phyloP scores from a whole-genome alignment of 805 yeast species.

The Aciculoconidium aculeatum region DNA sequence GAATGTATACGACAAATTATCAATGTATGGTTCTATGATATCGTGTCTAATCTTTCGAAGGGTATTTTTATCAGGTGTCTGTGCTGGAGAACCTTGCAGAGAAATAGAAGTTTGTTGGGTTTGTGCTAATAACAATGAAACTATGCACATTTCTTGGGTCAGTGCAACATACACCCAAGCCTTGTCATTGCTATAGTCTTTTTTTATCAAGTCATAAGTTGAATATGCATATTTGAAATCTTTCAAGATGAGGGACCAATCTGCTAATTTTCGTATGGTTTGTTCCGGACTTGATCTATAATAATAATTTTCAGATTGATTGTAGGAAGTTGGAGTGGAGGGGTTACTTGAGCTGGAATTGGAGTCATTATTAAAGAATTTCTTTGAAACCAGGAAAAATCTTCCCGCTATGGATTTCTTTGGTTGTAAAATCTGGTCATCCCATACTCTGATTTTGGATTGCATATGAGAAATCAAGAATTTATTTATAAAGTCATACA shows the following conservation, averaged over 20 bases:
- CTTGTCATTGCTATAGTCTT: slow-evolving; percentile 70
- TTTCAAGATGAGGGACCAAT: slow-evolving; percentile 86
- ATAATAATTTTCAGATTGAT: slow-evolving; percentile 51
- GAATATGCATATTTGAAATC: slow-evolving; percentile 82
- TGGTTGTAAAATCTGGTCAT: slow-evolving; percentile 72
- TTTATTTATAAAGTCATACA: slow-evolving; percentile 45
- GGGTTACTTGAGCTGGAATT: slow-evolving; percentile 9
- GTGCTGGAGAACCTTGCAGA: slow-evolving; percentile 24
- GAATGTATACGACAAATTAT: slow-evolving; percentile 69
- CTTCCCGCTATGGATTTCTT: slow-evolving; percentile 72
- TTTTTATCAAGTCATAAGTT: slow-evolving; percentile 74
- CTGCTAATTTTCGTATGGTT: slow-evolving; percentile 75
- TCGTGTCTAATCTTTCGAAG: slow-evolving; percentile 47
- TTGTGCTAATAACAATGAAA: slow-evolving; percentile 60
- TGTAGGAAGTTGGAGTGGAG: slow-evolving; percentile 29
- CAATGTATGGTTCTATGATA: slow-evolving; percentile 55
- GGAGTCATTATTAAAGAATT: slow-evolving; percentile 43
- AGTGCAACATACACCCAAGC: slow-evolving; percentile 81
- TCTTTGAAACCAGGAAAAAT: slow-evolving; percentile 60
- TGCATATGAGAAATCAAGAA: slow-evolving; percentile 80
- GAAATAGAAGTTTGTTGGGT: slow-evolving; percentile 24
- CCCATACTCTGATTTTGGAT: slow-evolving; percentile 74
- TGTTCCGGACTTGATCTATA: slow-evolving; percentile 62
- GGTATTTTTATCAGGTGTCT: slow-evolving; percentile 32
- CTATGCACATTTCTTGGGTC: slow-evolving; percentile 82